Evolutionary conservation across 164 flowering plant species (phyloP).

Genomic region (Vitis vinifera): ASM3070453v1 NC_081809.1:25228501-25229000

Average conservation of each 20-base stretch:
- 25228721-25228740: conserved; percentile 54
- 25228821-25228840: conserved; percentile 57
- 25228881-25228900: conserved; percentile 63
- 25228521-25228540: conserved; percentile 20
- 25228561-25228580: conserved; percentile 50
- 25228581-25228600: conserved; percentile 28
- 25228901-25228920: conserved; percentile 61
- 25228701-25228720: conserved; percentile 47
- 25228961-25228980: conserved; percentile 60
- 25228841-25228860: conserved; percentile 25
- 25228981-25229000: conserved; percentile 64
- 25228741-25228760: conserved; percentile 54
- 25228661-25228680: conserved; percentile 33
- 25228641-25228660: too few species aligned
- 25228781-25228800: conserved; percentile 52
- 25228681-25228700: conserved; percentile 47
- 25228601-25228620: too few species aligned
- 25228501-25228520: not conserved
- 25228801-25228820: conserved; percentile 43
- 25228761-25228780: conserved; percentile 57
- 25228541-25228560: conserved; percentile 37
- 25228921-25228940: conserved; percentile 73
- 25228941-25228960: conserved; percentile 57
- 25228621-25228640: too few species aligned
- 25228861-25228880: conserved; percentile 26